phyloP scores from a whole-genome alignment of 768 basidiomycete species.

The Pleurotus giganteus region DNA sequence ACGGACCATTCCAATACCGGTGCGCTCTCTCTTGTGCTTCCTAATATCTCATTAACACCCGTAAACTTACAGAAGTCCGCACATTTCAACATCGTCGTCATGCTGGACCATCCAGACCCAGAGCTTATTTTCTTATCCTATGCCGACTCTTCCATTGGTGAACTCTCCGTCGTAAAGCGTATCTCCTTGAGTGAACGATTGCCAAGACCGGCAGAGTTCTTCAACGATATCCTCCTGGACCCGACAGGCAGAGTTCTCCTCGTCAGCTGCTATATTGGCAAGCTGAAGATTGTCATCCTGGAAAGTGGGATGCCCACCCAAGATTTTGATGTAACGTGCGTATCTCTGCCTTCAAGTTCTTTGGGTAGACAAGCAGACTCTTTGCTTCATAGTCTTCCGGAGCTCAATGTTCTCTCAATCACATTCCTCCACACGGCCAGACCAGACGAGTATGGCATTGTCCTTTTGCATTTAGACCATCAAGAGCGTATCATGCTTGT shows the following conservation, averaged over 20 bases:
- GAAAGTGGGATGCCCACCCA: slow-evolving; percentile 50
- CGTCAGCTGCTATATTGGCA: slow-evolving; percentile 67
- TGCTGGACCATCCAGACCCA: slow-evolving; percentile 77
- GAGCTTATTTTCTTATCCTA: slow-evolving; percentile 65
- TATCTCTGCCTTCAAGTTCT: slow-evolving; percentile 14
- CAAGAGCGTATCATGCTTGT: slow-evolving; percentile 60
- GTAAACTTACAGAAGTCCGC: slow-evolving; percentile 30
- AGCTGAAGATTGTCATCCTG: slow-evolving; percentile 61
- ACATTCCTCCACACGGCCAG: slow-evolving; percentile 51
- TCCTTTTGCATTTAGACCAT: slow-evolving; percentile 67
- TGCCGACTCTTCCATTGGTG: slow-evolving; percentile 31
- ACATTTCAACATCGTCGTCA: slow-evolving; percentile 55
- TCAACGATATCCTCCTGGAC: slow-evolving; percentile 66
- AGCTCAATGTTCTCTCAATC: slow-evolving; percentile 67
- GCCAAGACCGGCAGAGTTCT: slow-evolving; percentile 68
- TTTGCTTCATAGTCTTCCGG: slow-evolving; percentile 45
- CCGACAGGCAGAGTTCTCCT: slow-evolving; percentile 59
- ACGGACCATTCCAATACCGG: slow-evolving; percentile 52
- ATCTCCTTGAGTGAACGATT: slow-evolving; percentile 55
- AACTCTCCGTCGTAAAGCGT: slow-evolving; percentile 39
- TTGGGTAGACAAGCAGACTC: slow-evolving; percentile 9
- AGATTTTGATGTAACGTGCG: slow-evolving; percentile 67
- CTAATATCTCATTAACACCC: slow-evolving; percentile 8
- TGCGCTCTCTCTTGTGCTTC: slow-evolving; percentile 27
- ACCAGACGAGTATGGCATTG: slow-evolving; percentile 48